A percentile compares a stretch with the other conserved stretches of the same genome.
These are phyloP conservation scores for Amanita rimosa DNA, from an alignment of 768 basidiomycete genomes.

Conservation along the genomic window DNA sequence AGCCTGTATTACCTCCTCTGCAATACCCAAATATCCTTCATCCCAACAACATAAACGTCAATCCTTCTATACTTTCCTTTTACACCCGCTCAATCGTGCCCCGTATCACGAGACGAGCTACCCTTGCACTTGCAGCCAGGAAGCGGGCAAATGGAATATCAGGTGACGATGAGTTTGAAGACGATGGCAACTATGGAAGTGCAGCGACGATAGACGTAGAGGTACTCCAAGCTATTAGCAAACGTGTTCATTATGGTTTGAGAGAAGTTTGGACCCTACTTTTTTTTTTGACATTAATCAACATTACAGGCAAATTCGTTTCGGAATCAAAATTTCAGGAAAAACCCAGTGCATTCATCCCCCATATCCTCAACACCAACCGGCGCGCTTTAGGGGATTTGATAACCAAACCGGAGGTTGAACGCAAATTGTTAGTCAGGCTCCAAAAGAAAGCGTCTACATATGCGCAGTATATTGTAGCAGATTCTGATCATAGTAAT, in stretches of 20 bases:
- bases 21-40: conserved; percentile 68
- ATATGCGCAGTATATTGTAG: conserved; percentile 75
- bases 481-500: conserved; percentile 39
- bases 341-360: conserved; percentile 80
- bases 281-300: not conserved
- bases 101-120: conserved; percentile 70
- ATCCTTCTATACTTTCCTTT: conserved; percentile 77
- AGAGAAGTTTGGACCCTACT: not conserved
- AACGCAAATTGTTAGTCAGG: conserved; percentile 70
- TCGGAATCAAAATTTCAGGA: conserved; percentile 94
- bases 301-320: conserved; percentile 83
- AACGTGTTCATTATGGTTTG: conserved; percentile 94
- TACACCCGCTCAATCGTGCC: conserved; percentile 86
- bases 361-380: conserved; percentile 79
- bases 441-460: conserved; percentile 75
- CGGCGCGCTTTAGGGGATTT: conserved; percentile 67
- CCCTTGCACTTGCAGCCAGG: conserved; percentile 47
- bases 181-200: conserved; percentile 97
- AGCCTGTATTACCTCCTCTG: conserved; percentile 67
- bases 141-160: conserved; percentile 59
- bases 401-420: conserved; percentile 98
- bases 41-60: conserved; percentile 77
- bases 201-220: conserved; percentile 93
- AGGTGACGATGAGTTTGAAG: conserved; percentile 64
- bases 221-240: conserved; percentile 94